Base-by-base conservation (phyloP, 169 alveolate species). In the Plasmodium reichenowi region DNA sequence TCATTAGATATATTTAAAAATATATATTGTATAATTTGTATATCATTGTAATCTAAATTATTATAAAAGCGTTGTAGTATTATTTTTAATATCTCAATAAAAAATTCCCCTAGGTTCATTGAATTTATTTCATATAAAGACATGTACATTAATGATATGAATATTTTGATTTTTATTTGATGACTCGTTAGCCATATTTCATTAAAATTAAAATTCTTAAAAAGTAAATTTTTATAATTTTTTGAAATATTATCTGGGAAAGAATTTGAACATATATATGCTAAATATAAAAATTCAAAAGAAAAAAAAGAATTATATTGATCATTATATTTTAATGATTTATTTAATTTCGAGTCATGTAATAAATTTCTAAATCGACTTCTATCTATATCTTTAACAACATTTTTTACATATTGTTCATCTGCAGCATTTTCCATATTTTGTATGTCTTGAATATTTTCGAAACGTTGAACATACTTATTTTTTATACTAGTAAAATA, bases 201-300 rank as follows among this genome's bases (percentile, higher is more conserved):
- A 54, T 83, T 83, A 62, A 83, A 83, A 26, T 67, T 67, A 59
- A 83, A 83, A 2, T 20, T 68, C 58, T 83, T 83, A 10, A 78
- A 78, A 6, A 56, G 20, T 29, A 47, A 43, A 38, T 54, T n/a
- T 45, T 83, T 83, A 26, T 70, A 67, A 47, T 52, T 70, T 12
- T 59, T 70, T 24, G 85, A 70, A 10, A 83, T 47, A 71, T 83
- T 48, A 15, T 83, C 91, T 45, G 85, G 68, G 38, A 83, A 83
- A 70, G 54, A 83, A 13, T 83, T 83, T 12, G 91, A 83, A 45
- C 91, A 83, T 17, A 71, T 48, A 72, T 70, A 83, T 63, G 91
- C 67, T 24, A 83, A 26, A 29, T 58, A 83, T 48, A 83, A 20
- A 59, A 83, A 83, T 47, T 70, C 91, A 32, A 83, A 50, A 54